Evolutionary conservation across 257 asterid genomes (phyloP).

Genomic region (Paulownia fortunei): DNA sequence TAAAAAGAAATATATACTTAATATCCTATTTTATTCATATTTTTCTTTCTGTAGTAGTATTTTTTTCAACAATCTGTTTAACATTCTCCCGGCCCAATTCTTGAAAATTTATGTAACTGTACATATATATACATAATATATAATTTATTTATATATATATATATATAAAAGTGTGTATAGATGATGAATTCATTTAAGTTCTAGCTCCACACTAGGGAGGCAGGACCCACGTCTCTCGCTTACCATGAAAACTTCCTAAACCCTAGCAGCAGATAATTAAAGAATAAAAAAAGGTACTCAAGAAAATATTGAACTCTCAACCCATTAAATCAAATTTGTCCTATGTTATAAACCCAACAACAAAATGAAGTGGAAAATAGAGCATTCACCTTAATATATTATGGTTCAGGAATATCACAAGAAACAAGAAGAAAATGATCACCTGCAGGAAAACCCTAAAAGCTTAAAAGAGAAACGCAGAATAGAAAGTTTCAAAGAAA

Average conservation of each 20-base stretch:
- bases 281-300: background rate
- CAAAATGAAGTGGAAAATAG: background rate
- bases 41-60: too few species aligned
- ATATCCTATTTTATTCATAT: too few species aligned
- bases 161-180: background rate
- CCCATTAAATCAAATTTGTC: background rate
- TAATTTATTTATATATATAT: too few species aligned
- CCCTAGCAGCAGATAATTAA: slow-evolving; percentile 11
- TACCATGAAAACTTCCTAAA: slow-evolving; percentile 5
- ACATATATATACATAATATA: too few species aligned
- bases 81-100: background rate
- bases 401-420: slow-evolving; percentile 25
- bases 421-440: slow-evolving; percentile 28
- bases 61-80: too few species aligned
- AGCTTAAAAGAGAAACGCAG: background rate
- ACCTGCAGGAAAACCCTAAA: slow-evolving; percentile 27
- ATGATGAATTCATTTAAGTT: slow-evolving; percentile 1
- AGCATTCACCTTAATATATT: background rate
- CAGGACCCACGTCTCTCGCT: slow-evolving; percentile 41
- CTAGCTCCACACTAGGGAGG: background rate
- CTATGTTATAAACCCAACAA: slow-evolving; percentile 4
- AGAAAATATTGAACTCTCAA: background rate
- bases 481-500: background rate
- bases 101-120: background rate
- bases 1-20: too few species aligned